Evolutionary conservation across 257 asterid genomes (phyloP).

Genomic region (Solanum piurae): DNA sequence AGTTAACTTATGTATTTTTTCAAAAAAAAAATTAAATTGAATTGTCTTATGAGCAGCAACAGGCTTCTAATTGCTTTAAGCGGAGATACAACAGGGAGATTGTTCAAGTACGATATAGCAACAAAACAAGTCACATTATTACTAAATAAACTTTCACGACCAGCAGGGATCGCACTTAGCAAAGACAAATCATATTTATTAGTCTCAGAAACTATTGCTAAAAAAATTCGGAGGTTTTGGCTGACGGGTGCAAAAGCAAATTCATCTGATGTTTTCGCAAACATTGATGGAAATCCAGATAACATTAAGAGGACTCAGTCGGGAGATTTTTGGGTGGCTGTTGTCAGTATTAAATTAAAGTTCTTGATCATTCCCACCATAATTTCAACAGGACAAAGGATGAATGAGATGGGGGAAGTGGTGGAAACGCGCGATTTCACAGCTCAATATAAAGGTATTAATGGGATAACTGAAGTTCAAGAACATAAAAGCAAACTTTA

Average conservation of each 20-base stretch:
- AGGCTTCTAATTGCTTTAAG: background rate
- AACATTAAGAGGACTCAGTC: background rate
- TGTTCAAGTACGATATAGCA: background rate
- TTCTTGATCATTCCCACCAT: background rate
- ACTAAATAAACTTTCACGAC: background rate
- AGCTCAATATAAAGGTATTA: background rate
- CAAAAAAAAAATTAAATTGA: background rate
- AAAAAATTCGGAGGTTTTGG: background rate
- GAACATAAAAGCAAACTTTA: background rate
- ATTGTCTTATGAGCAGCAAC: background rate
- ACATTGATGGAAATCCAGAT: background rate
- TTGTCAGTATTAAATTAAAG: background rate
- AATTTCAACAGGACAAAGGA: background rate
- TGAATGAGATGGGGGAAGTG: background rate
- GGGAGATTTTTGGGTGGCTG: background rate
- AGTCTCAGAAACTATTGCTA: background rate
- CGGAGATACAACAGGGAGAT: background rate
- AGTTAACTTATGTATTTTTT: no score
- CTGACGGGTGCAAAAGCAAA: background rate
- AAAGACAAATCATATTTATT: background rate
- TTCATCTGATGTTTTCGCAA: background rate
- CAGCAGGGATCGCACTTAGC: background rate
- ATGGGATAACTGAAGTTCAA: background rate
- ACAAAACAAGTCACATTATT: background rate
- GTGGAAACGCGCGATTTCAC: background rate